These are phyloP conservation scores for Epicoccum nigrum DNA, from an alignment of 2,329 filamentous ascomycete species.

Conservation along the genomic window DNA sequence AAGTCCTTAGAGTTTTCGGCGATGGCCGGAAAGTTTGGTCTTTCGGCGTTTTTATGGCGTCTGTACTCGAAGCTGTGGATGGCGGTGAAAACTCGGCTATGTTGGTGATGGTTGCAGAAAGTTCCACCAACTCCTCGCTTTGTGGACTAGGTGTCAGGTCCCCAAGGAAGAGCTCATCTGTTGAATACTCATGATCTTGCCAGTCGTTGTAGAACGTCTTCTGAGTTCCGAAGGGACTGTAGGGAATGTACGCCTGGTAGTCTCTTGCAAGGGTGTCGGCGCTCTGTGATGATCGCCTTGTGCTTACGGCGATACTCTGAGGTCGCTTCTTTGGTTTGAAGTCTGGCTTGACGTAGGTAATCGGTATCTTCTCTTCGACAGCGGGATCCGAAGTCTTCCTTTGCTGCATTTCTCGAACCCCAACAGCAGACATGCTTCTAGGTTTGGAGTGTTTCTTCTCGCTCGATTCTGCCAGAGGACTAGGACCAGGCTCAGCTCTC, in stretches of 20 bases:
- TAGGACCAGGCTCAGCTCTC: slow-evolving; percentile 22
- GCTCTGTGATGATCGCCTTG: slow-evolving; percentile 4
- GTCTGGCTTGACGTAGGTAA: slow-evolving; percentile 13
- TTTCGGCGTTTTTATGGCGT: slow-evolving; percentile 11
- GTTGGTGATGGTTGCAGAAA: slow-evolving; percentile 14
- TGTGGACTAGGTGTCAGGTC: slow-evolving; percentile 2
- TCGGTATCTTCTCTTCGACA: slow-evolving; percentile 15
- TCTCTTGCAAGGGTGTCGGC: slow-evolving; percentile 12
- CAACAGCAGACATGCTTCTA: slow-evolving; percentile 38
- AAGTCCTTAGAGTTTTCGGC: slow-evolving; percentile 39
- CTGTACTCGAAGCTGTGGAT: slow-evolving; percentile 14
- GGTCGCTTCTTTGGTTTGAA: slow-evolving; percentile 21
- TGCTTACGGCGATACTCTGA: slow-evolving; percentile 27
- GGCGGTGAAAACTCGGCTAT: slow-evolving; percentile 12
- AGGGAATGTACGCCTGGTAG: slow-evolving; percentile 15
- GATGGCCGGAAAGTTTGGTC: slow-evolving; percentile 23
- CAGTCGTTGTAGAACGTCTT: slow-evolving; percentile 6
- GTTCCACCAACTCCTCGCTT: slow-evolving; percentile 1
- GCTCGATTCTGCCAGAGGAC: slow-evolving; percentile 30
- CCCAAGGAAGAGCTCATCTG: slow-evolving; percentile 7
- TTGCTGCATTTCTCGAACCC: background rate
- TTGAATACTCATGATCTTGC: slow-evolving; percentile 10
- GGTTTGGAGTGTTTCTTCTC: slow-evolving; percentile 27
- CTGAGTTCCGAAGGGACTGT: slow-evolving; percentile 17
- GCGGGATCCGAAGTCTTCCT: background rate